Base-by-base conservation (phyloP, 176 grass and related monocot genomes). In the Tillandsia leiboldiana region DNA sequence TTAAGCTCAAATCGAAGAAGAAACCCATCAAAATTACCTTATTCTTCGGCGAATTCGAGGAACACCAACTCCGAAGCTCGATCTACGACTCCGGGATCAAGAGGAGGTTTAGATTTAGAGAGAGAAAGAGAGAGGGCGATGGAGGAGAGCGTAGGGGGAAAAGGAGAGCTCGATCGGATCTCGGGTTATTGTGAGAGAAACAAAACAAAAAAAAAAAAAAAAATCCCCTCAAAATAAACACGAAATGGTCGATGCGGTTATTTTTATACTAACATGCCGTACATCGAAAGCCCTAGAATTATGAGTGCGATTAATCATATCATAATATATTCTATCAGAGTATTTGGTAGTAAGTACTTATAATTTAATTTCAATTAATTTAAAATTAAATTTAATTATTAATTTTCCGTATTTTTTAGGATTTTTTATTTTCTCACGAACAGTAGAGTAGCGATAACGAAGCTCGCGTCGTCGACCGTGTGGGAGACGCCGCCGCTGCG, bases 261-360 rank as follows among this genome's bases (percentile, higher is more conserved):
- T 70, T 47, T 83, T 85, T 87, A 86, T 90, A 90, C 91, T 73
- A 87, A 86, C 84, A 96, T 78, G 84, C 77, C 78, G 70, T 79
- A 75, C 65, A 71, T 78, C 48, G 22, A 66, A 74, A 78, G 64
- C 63, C 70, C 63, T 53, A 57, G 9, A 77, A 53, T 58, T 77
- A 76, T 57, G 33, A 7, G 33, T 42, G 33, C 33, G 33, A 42
- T 42, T 42, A 42, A 56, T 61, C 56, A 69, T 69, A 67, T 61
- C 67, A 63, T 74, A 63, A 13, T 56, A 9, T 77, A 69, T 49
- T 58, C 8, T 51, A 66, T 33, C 33, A 12, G 48, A 11, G 51
- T 20, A 76, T 18, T 54, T 12, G n/a, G 14, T 22, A 42, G 33
- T 42, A 5, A 5, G 33, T 42, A 42, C 33, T 42, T 42, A 42